These are phyloP conservation scores for Dalbergia oliveri DNA, from an alignment of 306 rosid species.

Conservation along the genomic window DNA sequence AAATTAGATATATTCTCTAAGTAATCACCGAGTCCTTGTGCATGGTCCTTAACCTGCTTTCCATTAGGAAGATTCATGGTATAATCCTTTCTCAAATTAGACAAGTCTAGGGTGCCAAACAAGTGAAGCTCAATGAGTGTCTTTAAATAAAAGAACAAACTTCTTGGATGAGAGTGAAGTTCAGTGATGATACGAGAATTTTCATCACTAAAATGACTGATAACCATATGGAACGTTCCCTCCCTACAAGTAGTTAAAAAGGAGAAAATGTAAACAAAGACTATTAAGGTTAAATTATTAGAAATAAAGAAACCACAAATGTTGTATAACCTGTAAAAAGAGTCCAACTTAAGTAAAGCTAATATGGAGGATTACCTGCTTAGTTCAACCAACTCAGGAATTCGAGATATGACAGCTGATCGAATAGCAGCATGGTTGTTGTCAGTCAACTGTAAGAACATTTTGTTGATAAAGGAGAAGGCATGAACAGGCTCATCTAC, in stretches of 20 bases:
- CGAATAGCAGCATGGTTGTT: conserved; percentile 61
- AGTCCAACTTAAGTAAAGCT: conserved; percentile 25
- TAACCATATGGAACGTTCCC: conserved; percentile 77
- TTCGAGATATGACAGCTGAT: conserved; percentile 73
- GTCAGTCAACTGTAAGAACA: conserved; percentile 62
- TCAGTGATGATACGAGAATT: conserved; percentile 68
- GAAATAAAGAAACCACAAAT: conserved; percentile 33
- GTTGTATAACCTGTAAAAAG: conserved; percentile 10
- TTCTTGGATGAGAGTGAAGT: conserved; percentile 78
- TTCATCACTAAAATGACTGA: conserved; percentile 73
- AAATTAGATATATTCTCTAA: conserved; percentile 77
- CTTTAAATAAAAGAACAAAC: conserved; percentile 90
- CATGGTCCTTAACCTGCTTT: conserved; percentile 58
- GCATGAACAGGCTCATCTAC: conserved; percentile 86
- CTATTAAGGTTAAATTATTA: conserved; percentile 22
- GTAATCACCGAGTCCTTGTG: conserved; percentile 70
- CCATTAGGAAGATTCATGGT: conserved; percentile 46
- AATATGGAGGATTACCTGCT: conserved; percentile 67
- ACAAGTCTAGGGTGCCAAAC: conserved; percentile 78
- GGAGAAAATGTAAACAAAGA: conserved; percentile 40
- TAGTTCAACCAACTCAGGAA: conserved; percentile 77
- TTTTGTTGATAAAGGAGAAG: conserved; percentile 83
- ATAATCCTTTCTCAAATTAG: conserved; percentile 65
- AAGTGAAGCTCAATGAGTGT: conserved; percentile 88
- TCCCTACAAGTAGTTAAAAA: conserved; percentile 65